Evolutionary conservation across 2,329 filamentous ascomycete species (phyloP).

Genomic region (Sphaerulina musiva): DNA sequence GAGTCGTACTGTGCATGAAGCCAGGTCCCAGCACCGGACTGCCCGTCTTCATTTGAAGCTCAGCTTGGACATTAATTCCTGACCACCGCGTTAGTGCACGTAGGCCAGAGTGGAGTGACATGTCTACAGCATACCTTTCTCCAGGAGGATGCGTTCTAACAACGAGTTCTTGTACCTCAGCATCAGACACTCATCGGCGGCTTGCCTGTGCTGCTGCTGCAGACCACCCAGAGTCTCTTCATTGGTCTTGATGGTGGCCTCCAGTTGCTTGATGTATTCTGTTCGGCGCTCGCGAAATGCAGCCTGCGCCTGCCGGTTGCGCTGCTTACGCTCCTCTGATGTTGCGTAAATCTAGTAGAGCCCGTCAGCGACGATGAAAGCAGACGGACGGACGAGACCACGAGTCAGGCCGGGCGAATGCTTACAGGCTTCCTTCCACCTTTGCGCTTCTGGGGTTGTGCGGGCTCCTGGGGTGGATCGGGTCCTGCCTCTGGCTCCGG

Average conservation of each 20-base stretch:
- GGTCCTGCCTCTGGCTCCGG: conserved; percentile 41
- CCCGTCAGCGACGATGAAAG: conserved; percentile 5
- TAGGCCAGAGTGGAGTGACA: too few species aligned
- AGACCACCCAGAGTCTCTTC: conserved; percentile 88
- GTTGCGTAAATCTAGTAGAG: conserved; percentile 82
- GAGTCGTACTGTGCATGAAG: conserved; percentile 41
- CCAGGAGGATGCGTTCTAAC: conserved; percentile 86
- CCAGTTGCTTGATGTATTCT: conserved; percentile 98
- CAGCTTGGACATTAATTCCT: conserved; percentile 97
- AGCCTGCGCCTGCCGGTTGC: conserved; percentile 93
- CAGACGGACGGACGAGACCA: not conserved
- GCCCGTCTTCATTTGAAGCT: conserved; percentile 85
- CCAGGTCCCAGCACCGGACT: conserved; percentile 72
- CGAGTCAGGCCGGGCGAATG: conserved; percentile 27
- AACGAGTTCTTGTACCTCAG: conserved; percentile 97
- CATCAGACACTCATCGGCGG: conserved; percentile 96
- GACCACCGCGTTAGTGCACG: conserved; percentile 12
- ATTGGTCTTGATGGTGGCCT: conserved; percentile 94
- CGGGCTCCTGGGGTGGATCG: conserved; percentile 40
- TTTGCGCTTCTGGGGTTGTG: conserved; percentile 75
- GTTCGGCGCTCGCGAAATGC: conserved; percentile 94
- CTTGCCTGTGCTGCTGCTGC: conserved; percentile 87
- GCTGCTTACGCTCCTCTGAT: conserved; percentile 95
- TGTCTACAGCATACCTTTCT: conserved; percentile 63
- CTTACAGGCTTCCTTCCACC: conserved; percentile 93